A percentile compares a stretch with the other conserved stretches of the same genome.
Evolutionary conservation across 2,329 filamentous ascomycete species (phyloP).

Genomic region (Pseudocercospora fuligena): DNA sequence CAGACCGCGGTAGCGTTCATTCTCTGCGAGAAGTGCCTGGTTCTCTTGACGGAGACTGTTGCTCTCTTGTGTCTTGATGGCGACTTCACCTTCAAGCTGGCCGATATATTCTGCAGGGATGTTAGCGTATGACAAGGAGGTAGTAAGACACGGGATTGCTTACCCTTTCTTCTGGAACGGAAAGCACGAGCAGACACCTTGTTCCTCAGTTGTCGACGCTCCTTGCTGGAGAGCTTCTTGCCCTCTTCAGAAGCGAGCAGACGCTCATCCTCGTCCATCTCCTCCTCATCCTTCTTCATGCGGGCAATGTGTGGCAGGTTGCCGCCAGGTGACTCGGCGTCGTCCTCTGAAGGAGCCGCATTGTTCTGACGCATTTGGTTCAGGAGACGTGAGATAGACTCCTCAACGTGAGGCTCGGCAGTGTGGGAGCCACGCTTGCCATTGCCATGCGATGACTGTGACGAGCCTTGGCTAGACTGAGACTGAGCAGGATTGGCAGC

Average conservation of each 20-base stretch:
- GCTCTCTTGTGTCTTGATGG: slow-evolving; percentile 67
- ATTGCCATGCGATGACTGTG: slow-evolving; percentile 42
- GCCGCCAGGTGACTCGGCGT: slow-evolving; percentile 50
- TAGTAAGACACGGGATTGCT: slow-evolving; percentile 39
- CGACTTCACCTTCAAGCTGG: slow-evolving; percentile 85
- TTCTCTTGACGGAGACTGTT: slow-evolving; percentile 82
- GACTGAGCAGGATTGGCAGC: slow-evolving; percentile 31
- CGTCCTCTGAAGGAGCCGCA: slow-evolving; percentile 51
- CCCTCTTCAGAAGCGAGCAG: slow-evolving; percentile 94
- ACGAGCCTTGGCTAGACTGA: slow-evolving; percentile 36
- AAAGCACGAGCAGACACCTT: slow-evolving; percentile 98
- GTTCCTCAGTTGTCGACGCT: slow-evolving; percentile 94
- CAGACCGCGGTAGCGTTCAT: slow-evolving; percentile 64
- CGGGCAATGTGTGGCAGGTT: slow-evolving; percentile 71
- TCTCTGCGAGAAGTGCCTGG: slow-evolving; percentile 66
- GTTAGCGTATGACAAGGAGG: slow-evolving; percentile 54
- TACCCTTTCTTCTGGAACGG: slow-evolving; percentile 97
- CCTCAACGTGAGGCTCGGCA: slow-evolving; percentile 64
- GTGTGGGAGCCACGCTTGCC: slow-evolving; percentile 52
- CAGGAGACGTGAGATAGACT: slow-evolving; percentile 90
- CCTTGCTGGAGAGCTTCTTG: slow-evolving; percentile 98
- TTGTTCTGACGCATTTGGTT: slow-evolving; percentile 87
- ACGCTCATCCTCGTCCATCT: slow-evolving; percentile 98
- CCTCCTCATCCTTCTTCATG: slow-evolving; percentile 90
- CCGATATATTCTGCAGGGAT: slow-evolving; percentile 83